phyloP scores from a whole-genome alignment of 768 basidiomycete species.

The Lyophyllum atratum region DNA sequence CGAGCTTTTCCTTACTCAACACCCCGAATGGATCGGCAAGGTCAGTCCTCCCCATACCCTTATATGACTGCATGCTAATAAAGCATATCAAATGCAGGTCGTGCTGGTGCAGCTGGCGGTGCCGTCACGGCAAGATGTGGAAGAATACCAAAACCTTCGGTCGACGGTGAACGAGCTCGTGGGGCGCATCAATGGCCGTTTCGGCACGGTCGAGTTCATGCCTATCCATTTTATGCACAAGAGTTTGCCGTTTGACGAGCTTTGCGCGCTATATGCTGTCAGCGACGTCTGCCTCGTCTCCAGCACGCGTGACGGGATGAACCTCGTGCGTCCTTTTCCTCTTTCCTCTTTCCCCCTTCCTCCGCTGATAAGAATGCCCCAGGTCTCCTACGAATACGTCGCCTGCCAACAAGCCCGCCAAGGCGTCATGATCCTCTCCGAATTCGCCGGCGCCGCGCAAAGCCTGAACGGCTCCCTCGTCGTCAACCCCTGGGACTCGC shows the following conservation, averaged over 20 bases:
- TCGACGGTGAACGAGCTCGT: slow-evolving; percentile 97
- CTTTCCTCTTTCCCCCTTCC: neutral
- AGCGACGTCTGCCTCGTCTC: slow-evolving; percentile 96
- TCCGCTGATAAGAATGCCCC: slow-evolving; percentile 28
- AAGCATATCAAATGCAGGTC: slow-evolving; percentile 54
- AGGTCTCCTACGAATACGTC: slow-evolving; percentile 99
- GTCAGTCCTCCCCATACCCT: slow-evolving; percentile 33
- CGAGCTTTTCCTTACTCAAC: slow-evolving; percentile 94
- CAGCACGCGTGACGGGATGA: slow-evolving; percentile 98
- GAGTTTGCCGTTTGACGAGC: slow-evolving; percentile 87
- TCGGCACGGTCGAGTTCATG: slow-evolving; percentile 99
- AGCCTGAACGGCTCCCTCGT: slow-evolving; percentile 94
- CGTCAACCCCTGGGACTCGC: slow-evolving; percentile 99
- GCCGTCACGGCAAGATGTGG: slow-evolving; percentile 96
- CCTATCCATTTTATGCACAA: slow-evolving; percentile 99
- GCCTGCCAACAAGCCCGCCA: slow-evolving; percentile 92
- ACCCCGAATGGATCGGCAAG: slow-evolving; percentile 99
- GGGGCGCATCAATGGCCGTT: slow-evolving; percentile 97
- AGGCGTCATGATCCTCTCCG: slow-evolving; percentile 97
- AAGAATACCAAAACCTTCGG: slow-evolving; percentile 97
- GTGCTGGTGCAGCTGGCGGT: slow-evolving; percentile 97
- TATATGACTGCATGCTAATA: slow-evolving; percentile 5
- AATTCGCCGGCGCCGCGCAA: slow-evolving; percentile 98
- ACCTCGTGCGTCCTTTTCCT: slow-evolving; percentile 67
- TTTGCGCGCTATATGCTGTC: slow-evolving; percentile 96